Evolutionary conservation across 768 basidiomycete species (phyloP).

Genomic region (Hypsizygus marmoreus): DNA sequence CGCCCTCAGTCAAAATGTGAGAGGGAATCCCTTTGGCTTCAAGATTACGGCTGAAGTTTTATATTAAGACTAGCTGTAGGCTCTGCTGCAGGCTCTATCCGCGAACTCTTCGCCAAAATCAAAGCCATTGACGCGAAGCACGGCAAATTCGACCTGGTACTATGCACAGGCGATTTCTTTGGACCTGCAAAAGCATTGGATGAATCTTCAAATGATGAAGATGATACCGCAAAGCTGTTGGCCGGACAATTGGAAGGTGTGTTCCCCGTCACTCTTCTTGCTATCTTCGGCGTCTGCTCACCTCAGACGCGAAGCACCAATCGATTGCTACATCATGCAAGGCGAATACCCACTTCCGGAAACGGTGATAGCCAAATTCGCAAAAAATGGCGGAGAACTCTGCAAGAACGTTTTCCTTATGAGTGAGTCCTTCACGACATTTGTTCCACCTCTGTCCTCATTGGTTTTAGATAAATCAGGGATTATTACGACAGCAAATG

Average conservation of each 20-base stretch:
- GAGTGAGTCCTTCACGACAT: conserved; percentile 52
- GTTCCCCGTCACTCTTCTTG: conserved; percentile 12
- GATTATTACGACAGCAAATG: conserved; percentile 75
- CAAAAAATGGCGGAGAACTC: conserved; percentile 76
- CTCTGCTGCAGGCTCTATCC: conserved; percentile 73
- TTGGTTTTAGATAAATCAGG: conserved; percentile 72
- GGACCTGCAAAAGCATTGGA: conserved; percentile 46
- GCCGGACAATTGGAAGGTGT: conserved; percentile 68
- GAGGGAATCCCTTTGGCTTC: conserved; percentile 4
- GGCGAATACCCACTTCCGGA: conserved; percentile 77
- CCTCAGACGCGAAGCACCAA: conserved; percentile 57
- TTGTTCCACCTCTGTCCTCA: conserved; percentile 7
- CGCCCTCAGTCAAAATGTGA: conserved; percentile 40
- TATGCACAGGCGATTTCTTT: conserved; percentile 88
- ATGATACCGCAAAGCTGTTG: conserved; percentile 62
- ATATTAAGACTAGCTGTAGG: conserved; percentile 69
- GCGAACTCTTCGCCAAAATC: conserved; percentile 78
- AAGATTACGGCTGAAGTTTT: conserved; percentile 3
- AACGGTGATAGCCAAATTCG: conserved; percentile 72
- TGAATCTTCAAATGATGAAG: conserved; percentile 35
- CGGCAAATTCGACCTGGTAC: conserved; percentile 85
- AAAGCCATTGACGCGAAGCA: conserved; percentile 86
- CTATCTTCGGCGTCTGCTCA: conserved; percentile 6
- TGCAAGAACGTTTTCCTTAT: conserved; percentile 83
- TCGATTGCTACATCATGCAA: conserved; percentile 93